phyloP scores from a whole-genome alignment of 164 flowering plant genomes.

The Santalum album region DNA sequence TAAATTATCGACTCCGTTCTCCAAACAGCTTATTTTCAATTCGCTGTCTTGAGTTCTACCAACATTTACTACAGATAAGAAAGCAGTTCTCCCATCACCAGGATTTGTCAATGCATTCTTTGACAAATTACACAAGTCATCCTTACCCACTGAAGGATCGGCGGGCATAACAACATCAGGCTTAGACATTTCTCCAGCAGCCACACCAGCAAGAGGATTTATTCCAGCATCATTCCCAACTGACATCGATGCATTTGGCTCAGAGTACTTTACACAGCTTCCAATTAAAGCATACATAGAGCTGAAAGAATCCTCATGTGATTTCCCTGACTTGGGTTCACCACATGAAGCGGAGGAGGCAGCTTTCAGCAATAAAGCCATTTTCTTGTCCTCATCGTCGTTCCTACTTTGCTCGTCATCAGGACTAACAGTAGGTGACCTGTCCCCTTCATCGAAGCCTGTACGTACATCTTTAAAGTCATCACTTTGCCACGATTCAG shows the following conservation, averaged over 20 bases:
- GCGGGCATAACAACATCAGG: too few relatives aligned
- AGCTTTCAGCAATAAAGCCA: constrained; percentile 21
- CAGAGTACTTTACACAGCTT: constrained; percentile 41
- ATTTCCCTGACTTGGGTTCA: constrained; percentile 30
- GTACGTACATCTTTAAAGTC: constrained; percentile 41
- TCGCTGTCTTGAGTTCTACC: constrained; percentile 9
- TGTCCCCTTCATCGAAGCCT: constrained; percentile 52
- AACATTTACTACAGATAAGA: constrained; percentile 11
- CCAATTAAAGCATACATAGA: constrained; percentile 43
- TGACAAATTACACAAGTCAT: too few relatives aligned
- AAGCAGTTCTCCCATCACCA: constrained; percentile 13
- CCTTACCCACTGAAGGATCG: too few relatives aligned
- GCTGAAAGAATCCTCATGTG: constrained; percentile 29
- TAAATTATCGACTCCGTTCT: constrained; percentile 1
- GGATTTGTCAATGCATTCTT: too few relatives aligned
- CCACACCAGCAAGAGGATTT: constrained; percentile 92
- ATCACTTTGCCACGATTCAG: constrained; percentile 56
- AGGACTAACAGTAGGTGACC: constrained; percentile 29
- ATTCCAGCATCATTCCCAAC: constrained; percentile 78
- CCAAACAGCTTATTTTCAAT: constrained; percentile 5
- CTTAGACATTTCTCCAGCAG: constrained; percentile 73
- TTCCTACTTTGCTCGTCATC: constrained; percentile 31
- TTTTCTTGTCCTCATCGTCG: constrained; percentile 23
- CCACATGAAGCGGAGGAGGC: constrained; percentile 26
- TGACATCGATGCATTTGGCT: constrained; percentile 39